A percentile compares a stretch with the other conserved stretches of the same genome.
These are phyloP conservation scores for Petasospora rhodanensis DNA, from an alignment of 1,139 yeast genomes.

Conservation along the genomic window DNA sequence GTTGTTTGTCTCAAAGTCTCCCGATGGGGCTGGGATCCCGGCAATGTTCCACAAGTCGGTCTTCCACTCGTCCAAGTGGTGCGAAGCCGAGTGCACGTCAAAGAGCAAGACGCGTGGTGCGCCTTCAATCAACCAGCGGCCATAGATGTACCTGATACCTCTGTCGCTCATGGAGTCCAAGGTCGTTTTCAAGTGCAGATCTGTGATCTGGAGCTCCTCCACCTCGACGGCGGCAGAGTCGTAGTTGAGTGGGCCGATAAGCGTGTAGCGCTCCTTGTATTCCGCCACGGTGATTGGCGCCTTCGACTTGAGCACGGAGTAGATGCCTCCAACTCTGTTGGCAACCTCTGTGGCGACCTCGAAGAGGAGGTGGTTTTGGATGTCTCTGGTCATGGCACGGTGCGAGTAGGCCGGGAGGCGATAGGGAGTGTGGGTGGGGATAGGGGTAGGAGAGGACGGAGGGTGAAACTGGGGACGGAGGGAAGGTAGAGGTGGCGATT, in stretches of 20 bases:
- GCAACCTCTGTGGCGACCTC: slow-evolving; percentile 98
- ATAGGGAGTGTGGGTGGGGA: background rate
- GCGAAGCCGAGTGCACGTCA: slow-evolving; percentile 73
- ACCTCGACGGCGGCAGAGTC: slow-evolving; percentile 88
- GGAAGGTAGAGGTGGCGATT: no score
- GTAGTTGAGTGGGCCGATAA: slow-evolving; percentile 82
- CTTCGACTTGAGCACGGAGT: slow-evolving; percentile 92
- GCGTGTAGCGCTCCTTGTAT: slow-evolving; percentile 80
- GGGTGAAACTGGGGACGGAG: no score
- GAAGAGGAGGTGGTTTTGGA: slow-evolving; percentile 78
- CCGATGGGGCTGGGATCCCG: slow-evolving; percentile 90
- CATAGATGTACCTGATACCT: slow-evolving; percentile 82
- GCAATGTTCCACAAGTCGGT: slow-evolving; percentile 87
- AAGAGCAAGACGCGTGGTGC: slow-evolving; percentile 91
- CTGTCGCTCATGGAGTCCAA: slow-evolving; percentile 71
- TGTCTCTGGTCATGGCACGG: slow-evolving; percentile 59
- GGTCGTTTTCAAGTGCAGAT: slow-evolving; percentile 53
- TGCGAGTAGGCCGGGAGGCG: no score
- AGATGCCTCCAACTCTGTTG: slow-evolving; percentile 95
- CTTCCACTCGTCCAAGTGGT: slow-evolving; percentile 85
- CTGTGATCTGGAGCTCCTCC: slow-evolving; percentile 69
- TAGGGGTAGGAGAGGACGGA: background rate
- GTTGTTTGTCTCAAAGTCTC: slow-evolving; percentile 84
- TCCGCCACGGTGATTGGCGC: slow-evolving; percentile 97
- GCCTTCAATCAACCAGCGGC: slow-evolving; percentile 96